phyloP scores from a whole-genome alignment of 331 rosid species.

The Stylosanthes scabra region DNA sequence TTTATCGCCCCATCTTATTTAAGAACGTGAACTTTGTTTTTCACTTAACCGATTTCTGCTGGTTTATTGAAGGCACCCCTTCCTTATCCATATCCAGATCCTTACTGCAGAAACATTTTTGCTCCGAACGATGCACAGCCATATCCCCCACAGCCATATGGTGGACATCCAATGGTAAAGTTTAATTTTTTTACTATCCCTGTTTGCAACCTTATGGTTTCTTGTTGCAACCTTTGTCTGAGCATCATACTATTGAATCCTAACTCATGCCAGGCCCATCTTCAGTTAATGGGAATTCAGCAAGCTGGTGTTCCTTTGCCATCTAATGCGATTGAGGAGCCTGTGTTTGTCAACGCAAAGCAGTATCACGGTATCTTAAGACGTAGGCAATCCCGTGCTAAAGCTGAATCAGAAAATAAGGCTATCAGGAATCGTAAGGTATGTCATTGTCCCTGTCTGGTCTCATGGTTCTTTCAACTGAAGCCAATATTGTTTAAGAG shows the following conservation, averaged over 20 bases:
- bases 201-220: background rate
- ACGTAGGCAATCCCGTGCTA: slow-evolving; percentile 93
- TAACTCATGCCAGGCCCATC: slow-evolving; percentile 64
- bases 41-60: slow-evolving; percentile 36
- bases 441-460: slow-evolving; percentile 1
- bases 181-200: slow-evolving; percentile 17
- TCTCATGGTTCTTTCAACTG: background rate
- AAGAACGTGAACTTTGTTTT: slow-evolving; percentile 8
- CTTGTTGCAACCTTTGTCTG: slow-evolving; percentile 20
- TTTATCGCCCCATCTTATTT: slow-evolving; percentile 3
- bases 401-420: slow-evolving; percentile 90
- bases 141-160: slow-evolving; percentile 81
- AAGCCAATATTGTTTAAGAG: background rate
- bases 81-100: slow-evolving; percentile 87
- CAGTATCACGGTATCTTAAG: slow-evolving; percentile 92
- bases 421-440: slow-evolving; percentile 81
- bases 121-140: slow-evolving; percentile 83
- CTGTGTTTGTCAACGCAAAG: slow-evolving; percentile 93
- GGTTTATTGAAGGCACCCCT: slow-evolving; percentile 67
- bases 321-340: slow-evolving; percentile 87
- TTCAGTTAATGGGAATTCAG: slow-evolving; percentile 93
- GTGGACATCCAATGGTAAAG: slow-evolving; percentile 82
- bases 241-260: slow-evolving; percentile 1
- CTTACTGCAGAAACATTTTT: slow-evolving; percentile 89
- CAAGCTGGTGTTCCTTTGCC: slow-evolving; percentile 95